phyloP scores from a whole-genome alignment of 495 filamentous ascomycete species.

The Aspergillus baeticus region DNA sequence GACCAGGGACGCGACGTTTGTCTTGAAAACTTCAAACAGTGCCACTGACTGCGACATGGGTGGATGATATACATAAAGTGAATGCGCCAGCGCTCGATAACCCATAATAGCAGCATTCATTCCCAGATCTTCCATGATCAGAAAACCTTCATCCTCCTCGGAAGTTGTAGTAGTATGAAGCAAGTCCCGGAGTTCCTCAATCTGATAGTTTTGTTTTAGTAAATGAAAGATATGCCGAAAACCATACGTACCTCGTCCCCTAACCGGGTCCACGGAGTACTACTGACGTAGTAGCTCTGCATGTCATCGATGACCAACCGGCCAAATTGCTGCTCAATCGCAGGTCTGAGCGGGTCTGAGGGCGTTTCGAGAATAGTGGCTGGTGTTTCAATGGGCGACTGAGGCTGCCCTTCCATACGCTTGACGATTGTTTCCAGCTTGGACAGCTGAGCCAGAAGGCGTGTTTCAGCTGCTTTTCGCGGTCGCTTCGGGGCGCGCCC shows the following conservation, averaged over 20 bases:
- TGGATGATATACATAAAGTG: conserved; percentile 22
- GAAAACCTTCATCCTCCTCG: conserved; percentile 5
- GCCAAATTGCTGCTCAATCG: neutral
- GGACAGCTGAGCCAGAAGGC: conserved; percentile 13
- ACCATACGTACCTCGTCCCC: neutral
- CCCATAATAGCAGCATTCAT: conserved; percentile 13
- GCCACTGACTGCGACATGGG: conserved; percentile 25
- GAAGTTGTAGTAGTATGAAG: conserved; percentile 4
- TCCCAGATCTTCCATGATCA: conserved; percentile 23
- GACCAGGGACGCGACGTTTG: conserved; percentile 38
- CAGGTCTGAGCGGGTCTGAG: neutral
- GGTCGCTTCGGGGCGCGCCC: conserved; percentile 27
- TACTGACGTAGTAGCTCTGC: conserved; percentile 6
- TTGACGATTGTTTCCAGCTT: neutral
- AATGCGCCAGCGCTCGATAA: conserved; percentile 8
- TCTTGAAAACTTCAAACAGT: conserved; percentile 33
- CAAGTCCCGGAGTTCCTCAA: conserved; percentile 19
- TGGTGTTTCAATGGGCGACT: neutral
- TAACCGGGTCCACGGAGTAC: neutral
- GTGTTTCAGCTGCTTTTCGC: conserved; percentile 23
- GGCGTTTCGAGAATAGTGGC: neutral
- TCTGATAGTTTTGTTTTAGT: too few relatives aligned
- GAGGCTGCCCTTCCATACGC: neutral
- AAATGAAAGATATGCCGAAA: too few relatives aligned
- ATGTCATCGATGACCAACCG: conserved; percentile 2